Conservation (phyloP, 2,329 filamentous ascomycete species). For the Phialemonium atrogriseum region DNA sequence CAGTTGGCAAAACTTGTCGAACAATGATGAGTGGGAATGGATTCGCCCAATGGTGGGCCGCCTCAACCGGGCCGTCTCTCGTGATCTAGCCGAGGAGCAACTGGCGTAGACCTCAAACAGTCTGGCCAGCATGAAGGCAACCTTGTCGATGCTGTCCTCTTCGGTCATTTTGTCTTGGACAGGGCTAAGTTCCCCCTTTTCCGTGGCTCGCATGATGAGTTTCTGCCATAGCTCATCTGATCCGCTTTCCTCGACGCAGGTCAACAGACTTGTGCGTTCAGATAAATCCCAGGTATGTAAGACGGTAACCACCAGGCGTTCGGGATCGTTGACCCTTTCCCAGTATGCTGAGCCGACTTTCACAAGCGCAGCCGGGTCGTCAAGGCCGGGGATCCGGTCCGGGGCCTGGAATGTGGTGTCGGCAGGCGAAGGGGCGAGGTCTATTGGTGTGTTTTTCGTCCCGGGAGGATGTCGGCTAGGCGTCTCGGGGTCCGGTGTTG, state of each 20-base stretch:
- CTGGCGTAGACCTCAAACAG: conserved; percentile 15
- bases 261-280: conserved; percentile 16
- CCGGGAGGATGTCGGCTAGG: not conserved
- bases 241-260: conserved; percentile 6
- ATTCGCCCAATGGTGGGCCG: no score
- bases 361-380: conserved; percentile 9
- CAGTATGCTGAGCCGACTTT: conserved; percentile 12
- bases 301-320: conserved; percentile 19
- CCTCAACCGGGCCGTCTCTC: no score
- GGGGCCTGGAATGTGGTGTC: no score
- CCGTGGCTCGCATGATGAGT: conserved; percentile 13
- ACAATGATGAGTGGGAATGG: no score
- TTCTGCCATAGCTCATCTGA: conserved; percentile 18
- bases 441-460: not conserved
- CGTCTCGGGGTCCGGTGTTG: no score
- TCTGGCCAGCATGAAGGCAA: conserved; percentile 8
- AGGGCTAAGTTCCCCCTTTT: conserved; percentile 4
- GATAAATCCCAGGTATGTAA: conserved; percentile 16
- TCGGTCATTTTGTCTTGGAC: no score
- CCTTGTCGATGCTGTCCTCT: not conserved
- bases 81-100: conserved; percentile 4
- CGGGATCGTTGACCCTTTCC: conserved; percentile 11
- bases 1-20: conserved; percentile 13
- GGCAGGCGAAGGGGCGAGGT: no score
- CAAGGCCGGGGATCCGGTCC: conserved; percentile 6